Conservation (phyloP, 2,329 filamentous ascomycete genomes). For the Ampelomyces quisqualis region DNA sequence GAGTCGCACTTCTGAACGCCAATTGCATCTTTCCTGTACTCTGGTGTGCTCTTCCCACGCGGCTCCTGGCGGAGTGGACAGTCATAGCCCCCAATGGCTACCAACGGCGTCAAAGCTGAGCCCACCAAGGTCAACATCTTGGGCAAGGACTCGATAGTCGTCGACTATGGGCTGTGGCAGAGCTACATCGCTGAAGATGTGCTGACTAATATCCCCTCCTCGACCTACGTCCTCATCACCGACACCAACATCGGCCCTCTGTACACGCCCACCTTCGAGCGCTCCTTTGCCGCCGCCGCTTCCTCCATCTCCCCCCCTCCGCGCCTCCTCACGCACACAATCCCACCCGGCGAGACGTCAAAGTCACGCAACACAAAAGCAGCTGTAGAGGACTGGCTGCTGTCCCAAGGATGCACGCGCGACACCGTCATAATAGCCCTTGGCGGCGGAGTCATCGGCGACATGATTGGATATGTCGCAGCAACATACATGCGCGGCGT, state of each 20-base stretch:
- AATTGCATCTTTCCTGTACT: conserved; percentile 5
- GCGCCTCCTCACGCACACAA: conserved; percentile 83
- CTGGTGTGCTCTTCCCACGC: conserved; percentile 3
- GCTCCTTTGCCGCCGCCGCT: conserved; percentile 59
- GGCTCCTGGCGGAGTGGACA: too few species aligned
- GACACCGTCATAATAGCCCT: conserved; percentile 94
- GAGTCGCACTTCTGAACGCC: neutral
- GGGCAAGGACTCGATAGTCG: conserved; percentile 84
- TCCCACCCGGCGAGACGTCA: conserved; percentile 88
- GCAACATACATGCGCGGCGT: conserved; percentile 98
- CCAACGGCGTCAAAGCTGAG: conserved; percentile 29
- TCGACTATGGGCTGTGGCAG: conserved; percentile 89
- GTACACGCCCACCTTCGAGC: conserved; percentile 77
- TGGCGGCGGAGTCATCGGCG: conserved; percentile 93
- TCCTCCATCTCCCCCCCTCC: conserved; percentile 51
- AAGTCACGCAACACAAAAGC: conserved; percentile 93
- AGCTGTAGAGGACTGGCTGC: conserved; percentile 96
- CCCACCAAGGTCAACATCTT: conserved; percentile 75
- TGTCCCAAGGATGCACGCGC: conserved; percentile 85
- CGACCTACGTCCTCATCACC: conserved; percentile 94
- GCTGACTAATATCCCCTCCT: conserved; percentile 72
- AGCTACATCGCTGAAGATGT: conserved; percentile 80
- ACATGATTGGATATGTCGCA: conserved; percentile 96
- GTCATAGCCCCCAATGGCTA: conserved; percentile 30
- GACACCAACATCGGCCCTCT: conserved; percentile 84